Base-by-base conservation (phyloP, 805 yeast species). In the Metschnikowia anglica region DNA sequence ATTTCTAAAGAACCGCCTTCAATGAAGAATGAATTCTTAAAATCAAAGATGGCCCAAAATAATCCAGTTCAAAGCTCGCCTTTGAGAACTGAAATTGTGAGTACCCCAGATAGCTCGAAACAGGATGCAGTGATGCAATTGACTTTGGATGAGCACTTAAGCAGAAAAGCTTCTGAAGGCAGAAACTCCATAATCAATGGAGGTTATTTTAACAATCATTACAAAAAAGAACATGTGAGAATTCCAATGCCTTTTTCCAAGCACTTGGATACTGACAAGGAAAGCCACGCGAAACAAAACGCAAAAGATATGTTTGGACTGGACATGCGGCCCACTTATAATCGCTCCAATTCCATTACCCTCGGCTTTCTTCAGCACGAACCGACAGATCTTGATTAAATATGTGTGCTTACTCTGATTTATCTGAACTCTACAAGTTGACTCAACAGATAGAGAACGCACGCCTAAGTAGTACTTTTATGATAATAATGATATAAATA, bases 181-280 rank as follows among this genome's bases (percentile, higher is more conserved):
- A 28, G 43, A 27, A 16, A 12, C 13, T 23, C 47, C n/a, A 37
- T 33, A 0, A 37, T 44, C n/a, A 30, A 29, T 17, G 28, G 31
- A 7, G 56, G 51, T 19, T 46, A 56, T 31, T 72, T 60, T 58
- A 68, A 65, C 30, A 76, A 75, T 46, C 80, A 76, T 48, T 74
- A 74, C 53, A 64, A 64, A 37, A 74, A 71, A 42, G 71, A 83
- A 57, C 71, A 68, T n/a, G 51, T 58, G 5, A 49, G 54, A 24
- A 54, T 56, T n/a, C 73, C 76, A 13, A 68, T 71, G 44, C 73
- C 74, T 2, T 56, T 60, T 27, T 66, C 74, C 1, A 50, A 61
- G 20, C 76, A 70, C 54, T 54, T 64, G 41, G 71, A 65, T 26
- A 54, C 55, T 20, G 73, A 66, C 42, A 59, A 57, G 26, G 65